Conservation (phyloP, 2,329 filamentous ascomycete genomes). For the Capronia americana region DNA sequence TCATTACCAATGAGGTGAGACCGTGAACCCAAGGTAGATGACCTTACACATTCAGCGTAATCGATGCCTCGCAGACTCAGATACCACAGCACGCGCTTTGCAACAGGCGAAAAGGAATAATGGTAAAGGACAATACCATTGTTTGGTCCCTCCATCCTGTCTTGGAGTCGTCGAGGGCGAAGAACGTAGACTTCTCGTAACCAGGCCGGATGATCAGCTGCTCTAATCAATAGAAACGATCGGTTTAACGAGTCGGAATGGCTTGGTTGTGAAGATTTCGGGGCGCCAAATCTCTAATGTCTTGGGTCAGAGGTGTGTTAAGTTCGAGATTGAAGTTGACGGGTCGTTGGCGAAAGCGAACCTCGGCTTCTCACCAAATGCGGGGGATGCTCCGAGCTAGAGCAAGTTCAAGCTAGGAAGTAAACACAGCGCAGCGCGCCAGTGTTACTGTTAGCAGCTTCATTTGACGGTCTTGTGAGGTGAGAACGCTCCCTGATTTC, state of each 20-base stretch:
- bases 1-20: slow-evolving; percentile 4
- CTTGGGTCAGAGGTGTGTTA: not conserved
- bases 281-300: not conserved
- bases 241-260: not conserved
- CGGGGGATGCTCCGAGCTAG: slow-evolving; percentile 1
- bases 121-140: slow-evolving; percentile 60
- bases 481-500: not conserved
- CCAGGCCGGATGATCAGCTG: not conserved
- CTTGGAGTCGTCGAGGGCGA: not conserved
- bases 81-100: slow-evolving; percentile 70
- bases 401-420: not conserved
- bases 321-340: not conserved
- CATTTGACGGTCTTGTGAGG: not conserved
- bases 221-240: not conserved
- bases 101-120: slow-evolving; percentile 70
- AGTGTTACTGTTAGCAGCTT: not conserved
- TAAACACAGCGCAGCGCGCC: not conserved
- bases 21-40: not conserved
- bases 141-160: slow-evolving; percentile 32
- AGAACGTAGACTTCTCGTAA: not conserved
- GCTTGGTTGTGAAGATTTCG: not conserved
- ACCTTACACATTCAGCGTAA: slow-evolving; percentile 70
- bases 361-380: slow-evolving; percentile 1
- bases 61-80: slow-evolving; percentile 68
- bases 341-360: not conserved